A percentile compares a stretch with the other conserved stretches of the same genome.
Conservation (phyloP, 2,329 filamentous ascomycete genomes). For the Laburnicola sp. region DNA sequence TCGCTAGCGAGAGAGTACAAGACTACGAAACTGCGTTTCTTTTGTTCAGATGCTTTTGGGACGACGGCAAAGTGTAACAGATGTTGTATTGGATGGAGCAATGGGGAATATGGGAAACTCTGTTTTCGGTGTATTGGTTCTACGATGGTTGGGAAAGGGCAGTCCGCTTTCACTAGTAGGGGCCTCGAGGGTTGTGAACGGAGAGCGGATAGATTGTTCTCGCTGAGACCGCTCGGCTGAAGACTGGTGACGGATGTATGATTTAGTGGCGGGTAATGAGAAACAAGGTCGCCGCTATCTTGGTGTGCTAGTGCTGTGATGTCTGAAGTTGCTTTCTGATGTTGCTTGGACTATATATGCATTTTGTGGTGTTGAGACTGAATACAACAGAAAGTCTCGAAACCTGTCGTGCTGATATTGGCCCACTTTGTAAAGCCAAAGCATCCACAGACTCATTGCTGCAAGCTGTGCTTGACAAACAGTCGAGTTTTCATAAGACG, state of each 20-base stretch:
- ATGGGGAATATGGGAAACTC: constrained; percentile 6
- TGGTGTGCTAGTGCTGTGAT: constrained; percentile 9
- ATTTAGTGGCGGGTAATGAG: constrained; percentile 36
- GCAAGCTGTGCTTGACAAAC: too few species aligned
- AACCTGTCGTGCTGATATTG: too few species aligned
- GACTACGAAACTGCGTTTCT: constrained; percentile 39
- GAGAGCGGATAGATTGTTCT: constrained; percentile 28
- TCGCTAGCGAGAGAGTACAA: constrained; percentile 39
- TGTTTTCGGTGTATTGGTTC: constrained; percentile 18
- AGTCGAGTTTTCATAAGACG: too few species aligned
- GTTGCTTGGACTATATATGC: too few species aligned
- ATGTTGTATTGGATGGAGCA: constrained; percentile 14
- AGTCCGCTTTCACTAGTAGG: constrained; percentile 8
- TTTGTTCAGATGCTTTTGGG: constrained; percentile 29
- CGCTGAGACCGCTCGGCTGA: constrained; percentile 30
- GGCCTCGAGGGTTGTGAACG: constrained; percentile 26
- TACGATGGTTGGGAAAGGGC: constrained; percentile 26
- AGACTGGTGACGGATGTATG: constrained; percentile 25
- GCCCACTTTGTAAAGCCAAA: too few species aligned
- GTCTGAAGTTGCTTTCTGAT: background rate
- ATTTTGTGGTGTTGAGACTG: too few species aligned
- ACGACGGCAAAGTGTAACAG: constrained; percentile 19
- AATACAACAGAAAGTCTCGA: too few species aligned
- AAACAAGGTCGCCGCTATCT: constrained; percentile 34
- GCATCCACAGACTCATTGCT: too few species aligned